These are phyloP conservation scores for Alnus glutinosa DNA, from an alignment of 306 rosid genomes.

Conservation along the genomic window DNA sequence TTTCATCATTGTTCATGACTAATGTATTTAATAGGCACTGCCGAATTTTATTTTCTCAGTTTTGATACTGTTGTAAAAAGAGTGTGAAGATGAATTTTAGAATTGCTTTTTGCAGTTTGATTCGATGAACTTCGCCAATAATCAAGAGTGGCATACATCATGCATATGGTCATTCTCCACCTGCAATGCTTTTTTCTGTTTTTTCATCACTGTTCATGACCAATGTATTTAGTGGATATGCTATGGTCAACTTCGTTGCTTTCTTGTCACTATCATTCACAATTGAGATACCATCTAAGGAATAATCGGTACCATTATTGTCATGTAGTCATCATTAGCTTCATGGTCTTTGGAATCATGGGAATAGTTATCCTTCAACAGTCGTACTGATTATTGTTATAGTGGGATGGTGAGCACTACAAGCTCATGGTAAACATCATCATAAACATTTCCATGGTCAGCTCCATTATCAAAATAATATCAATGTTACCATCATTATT, in stretches of 20 bases:
- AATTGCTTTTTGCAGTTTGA: not conserved
- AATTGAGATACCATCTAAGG: not conserved
- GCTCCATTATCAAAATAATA: not conserved
- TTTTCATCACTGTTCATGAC: not conserved
- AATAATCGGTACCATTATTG: not conserved
- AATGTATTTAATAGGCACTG: not conserved
- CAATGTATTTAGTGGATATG: not conserved
- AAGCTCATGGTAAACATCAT: not conserved
- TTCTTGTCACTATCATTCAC: not conserved
- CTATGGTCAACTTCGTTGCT: not conserved
- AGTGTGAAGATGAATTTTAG: not conserved
- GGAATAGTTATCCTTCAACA: not conserved
- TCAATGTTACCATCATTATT: not conserved
- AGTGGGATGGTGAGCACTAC: not conserved
- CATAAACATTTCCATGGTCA: not conserved
- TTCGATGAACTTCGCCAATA: not conserved
- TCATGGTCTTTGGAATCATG: not conserved
- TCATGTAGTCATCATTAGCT: not conserved
- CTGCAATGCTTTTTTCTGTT: not conserved
- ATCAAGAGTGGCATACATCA: not conserved
- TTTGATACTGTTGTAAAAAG: not conserved
- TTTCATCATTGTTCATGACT: not conserved
- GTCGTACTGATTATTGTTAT: not conserved
- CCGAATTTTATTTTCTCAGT: not conserved
- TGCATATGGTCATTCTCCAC: not conserved